Conservation (phyloP, 345 rosid species). For the Salix udensis region DNA sequence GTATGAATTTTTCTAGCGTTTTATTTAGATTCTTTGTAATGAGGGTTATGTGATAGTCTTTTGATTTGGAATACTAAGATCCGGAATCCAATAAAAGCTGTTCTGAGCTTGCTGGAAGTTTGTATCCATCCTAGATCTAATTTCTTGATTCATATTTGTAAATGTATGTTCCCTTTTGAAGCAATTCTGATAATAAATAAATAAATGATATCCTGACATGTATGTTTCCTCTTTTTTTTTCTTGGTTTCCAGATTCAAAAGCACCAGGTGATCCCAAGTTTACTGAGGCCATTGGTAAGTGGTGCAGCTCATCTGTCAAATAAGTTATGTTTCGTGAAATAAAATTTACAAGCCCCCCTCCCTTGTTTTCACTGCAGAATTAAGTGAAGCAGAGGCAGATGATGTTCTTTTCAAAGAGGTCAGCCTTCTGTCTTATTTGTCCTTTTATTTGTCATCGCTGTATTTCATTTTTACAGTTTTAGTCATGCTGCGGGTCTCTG, state of each 20-base stretch:
- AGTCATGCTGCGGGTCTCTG: background rate
- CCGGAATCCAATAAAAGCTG: background rate
- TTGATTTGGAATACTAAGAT: background rate
- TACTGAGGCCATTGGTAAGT: slow-evolving; percentile 74
- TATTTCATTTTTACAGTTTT: background rate
- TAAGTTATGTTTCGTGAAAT: background rate
- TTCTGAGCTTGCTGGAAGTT: background rate
- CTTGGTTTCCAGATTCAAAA: slow-evolving; percentile 53
- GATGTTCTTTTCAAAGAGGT: slow-evolving; percentile 93
- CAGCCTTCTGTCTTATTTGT: slow-evolving; percentile 9
- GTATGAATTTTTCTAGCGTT: background rate
- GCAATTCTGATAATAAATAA: background rate
- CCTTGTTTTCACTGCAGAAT: slow-evolving; percentile 43
- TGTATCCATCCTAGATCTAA: background rate
- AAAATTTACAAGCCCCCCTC: background rate
- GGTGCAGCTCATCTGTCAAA: slow-evolving; percentile 5
- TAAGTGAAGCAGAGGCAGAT: slow-evolving; percentile 70
- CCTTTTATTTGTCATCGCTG: background rate
- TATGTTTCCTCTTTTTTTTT: background rate
- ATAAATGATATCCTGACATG: background rate
- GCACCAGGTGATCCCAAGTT: slow-evolving; percentile 57
- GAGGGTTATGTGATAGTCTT: background rate
- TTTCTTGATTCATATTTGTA: background rate
- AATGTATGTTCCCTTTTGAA: background rate
- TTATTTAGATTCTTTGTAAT: background rate